A percentile compares a stretch with the other conserved stretches of the same genome.
Conservation (phyloP, 1,139 yeast species). For the Zygosaccharomyces pseudobailii region DNA sequence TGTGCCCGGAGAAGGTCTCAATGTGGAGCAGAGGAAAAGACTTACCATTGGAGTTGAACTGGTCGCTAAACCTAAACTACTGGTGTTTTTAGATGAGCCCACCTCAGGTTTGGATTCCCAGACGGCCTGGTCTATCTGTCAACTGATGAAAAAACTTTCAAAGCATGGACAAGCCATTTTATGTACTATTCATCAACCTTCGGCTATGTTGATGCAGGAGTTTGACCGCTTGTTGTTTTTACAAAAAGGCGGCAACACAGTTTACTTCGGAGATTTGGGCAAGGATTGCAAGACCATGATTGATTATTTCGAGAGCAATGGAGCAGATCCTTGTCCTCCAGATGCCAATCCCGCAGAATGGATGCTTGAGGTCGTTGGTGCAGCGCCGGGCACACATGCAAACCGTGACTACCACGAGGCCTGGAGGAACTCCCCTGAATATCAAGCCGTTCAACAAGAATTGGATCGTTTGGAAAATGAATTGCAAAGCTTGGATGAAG, state of each 20-base stretch:
- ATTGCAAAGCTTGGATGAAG: constrained; percentile 25
- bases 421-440: constrained; percentile 59
- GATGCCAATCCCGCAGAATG: constrained; percentile 78
- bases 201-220: constrained; percentile 69
- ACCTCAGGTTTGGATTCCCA: constrained; percentile 91
- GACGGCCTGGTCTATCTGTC: constrained; percentile 84
- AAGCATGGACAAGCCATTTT: constrained; percentile 77
- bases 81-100: constrained; percentile 84
- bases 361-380: constrained; percentile 77
- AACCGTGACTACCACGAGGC: constrained; percentile 59
- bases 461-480: constrained; percentile 45
- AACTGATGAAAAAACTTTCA: constrained; percentile 68
- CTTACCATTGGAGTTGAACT: constrained; percentile 82
- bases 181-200: constrained; percentile 82
- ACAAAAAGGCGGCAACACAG: constrained; percentile 72
- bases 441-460: constrained; percentile 40
- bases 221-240: constrained; percentile 71
- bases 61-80: constrained; percentile 78
- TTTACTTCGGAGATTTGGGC: constrained; percentile 78
- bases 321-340: constrained; percentile 60
- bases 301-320: constrained; percentile 63
- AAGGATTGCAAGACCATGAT: constrained; percentile 55
- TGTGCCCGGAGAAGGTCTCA: constrained; percentile 72
- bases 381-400: constrained; percentile 72
- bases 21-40: constrained; percentile 83